A percentile compares a stretch with the other conserved stretches of the same genome.
Conservation (phyloP, 2,329 filamentous ascomycete species). For the Fusarium acutatum region DNA sequence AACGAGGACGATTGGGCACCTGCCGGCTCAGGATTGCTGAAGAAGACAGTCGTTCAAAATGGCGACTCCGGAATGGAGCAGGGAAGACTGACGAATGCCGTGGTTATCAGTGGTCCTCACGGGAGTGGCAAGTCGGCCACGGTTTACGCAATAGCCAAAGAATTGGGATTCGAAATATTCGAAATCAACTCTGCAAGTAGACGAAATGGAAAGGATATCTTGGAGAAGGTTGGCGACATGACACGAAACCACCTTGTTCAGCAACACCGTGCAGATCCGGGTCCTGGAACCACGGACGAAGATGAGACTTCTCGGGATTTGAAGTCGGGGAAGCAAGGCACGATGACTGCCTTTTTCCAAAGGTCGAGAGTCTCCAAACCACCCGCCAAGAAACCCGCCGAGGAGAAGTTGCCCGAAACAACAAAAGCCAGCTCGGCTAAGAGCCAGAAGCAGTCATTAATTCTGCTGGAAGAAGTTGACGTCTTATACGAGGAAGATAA, state of each 20-base stretch:
- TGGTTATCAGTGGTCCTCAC: slow-evolving; percentile 88
- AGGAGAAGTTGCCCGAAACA: slow-evolving; percentile 41
- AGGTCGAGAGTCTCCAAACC: slow-evolving; percentile 48
- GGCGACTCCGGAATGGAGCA: slow-evolving; percentile 53
- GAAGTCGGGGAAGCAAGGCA: slow-evolving; percentile 77
- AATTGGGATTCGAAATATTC: slow-evolving; percentile 92
- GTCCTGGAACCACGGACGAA: slow-evolving; percentile 42
- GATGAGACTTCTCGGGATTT: slow-evolving; percentile 58
- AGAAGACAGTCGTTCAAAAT: slow-evolving; percentile 64
- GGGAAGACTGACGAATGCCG: slow-evolving; percentile 71
- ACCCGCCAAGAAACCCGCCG: slow-evolving; percentile 40
- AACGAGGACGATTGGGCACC: slow-evolving; percentile 60
- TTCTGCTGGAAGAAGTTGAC: slow-evolving; percentile 93
- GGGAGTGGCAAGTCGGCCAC: slow-evolving; percentile 95
- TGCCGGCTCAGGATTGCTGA: slow-evolving; percentile 49
- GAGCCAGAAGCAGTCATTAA: slow-evolving; percentile 89
- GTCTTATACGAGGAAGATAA: slow-evolving; percentile 95
- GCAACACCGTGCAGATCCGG: slow-evolving; percentile 50
- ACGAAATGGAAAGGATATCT: slow-evolving; percentile 85
- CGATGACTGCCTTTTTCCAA: slow-evolving; percentile 84
- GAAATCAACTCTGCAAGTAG: slow-evolving; percentile 89
- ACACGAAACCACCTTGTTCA: slow-evolving; percentile 90
- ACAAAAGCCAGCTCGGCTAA: slow-evolving; percentile 49
- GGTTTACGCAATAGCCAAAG: slow-evolving; percentile 89
- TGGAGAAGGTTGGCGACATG: slow-evolving; percentile 96